Evolutionary conservation across 345 rosid genomes (phyloP).

Genomic region (Salix arbutifolia): DNA sequence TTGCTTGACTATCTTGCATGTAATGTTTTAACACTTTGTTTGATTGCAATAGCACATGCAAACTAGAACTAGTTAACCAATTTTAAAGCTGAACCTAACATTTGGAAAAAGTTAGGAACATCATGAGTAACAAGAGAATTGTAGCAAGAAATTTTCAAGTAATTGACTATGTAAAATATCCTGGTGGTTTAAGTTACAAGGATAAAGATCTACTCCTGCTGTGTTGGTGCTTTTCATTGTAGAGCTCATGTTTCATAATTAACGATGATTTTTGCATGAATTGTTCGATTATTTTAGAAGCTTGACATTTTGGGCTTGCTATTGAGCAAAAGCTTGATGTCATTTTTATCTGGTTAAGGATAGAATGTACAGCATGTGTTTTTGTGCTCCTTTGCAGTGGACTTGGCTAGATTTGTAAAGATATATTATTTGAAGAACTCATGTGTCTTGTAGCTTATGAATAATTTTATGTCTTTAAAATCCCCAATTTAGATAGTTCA

Average conservation of each 20-base stretch:
- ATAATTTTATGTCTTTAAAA: background rate
- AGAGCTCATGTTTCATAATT: background rate
- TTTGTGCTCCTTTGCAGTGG: background rate
- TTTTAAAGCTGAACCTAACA: background rate
- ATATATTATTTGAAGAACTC: background rate
- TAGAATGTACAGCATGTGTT: no score
- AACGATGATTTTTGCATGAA: background rate
- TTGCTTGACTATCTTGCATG: background rate
- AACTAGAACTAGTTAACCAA: background rate
- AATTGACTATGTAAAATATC: background rate
- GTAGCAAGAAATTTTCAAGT: no score
- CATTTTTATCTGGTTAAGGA: no score
- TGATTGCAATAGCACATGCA: background rate
- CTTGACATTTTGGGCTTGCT: background rate
- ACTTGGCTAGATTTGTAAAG: slow-evolving; percentile 2
- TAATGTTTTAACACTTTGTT: background rate
- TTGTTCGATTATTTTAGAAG: background rate
- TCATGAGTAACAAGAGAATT: background rate
- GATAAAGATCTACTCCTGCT: background rate
- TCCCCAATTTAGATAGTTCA: background rate
- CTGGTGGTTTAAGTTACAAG: background rate
- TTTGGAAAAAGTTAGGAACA: background rate
- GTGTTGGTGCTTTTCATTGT: background rate
- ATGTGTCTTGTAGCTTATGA: background rate
- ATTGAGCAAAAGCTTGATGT: background rate